phyloP scores from a whole-genome alignment of 352 stramenopile genomes.

The Phytophthora podocarpi region DNA sequence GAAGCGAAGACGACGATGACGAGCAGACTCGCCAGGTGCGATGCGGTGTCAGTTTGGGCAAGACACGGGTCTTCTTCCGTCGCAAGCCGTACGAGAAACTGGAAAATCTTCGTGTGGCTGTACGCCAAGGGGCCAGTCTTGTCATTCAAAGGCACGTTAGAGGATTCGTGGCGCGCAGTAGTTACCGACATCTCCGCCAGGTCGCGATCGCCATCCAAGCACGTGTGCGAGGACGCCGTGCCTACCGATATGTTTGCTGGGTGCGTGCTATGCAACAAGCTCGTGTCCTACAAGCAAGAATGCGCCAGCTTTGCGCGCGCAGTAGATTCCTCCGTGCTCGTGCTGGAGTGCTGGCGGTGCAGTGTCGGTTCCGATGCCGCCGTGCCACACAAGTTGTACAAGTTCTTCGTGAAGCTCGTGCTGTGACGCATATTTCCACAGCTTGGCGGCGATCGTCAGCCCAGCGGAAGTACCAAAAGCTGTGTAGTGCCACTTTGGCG shows the following conservation, averaged over 20 bases:
- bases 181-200: slow-evolving; percentile 39
- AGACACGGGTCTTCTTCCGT: slow-evolving; percentile 95
- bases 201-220: slow-evolving; percentile 56
- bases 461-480: slow-evolving; percentile 35
- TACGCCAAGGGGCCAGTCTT: slow-evolving; percentile 38
- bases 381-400: slow-evolving; percentile 42
- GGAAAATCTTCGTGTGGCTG: slow-evolving; percentile 64
- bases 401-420: slow-evolving; percentile 43
- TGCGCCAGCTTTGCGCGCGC: slow-evolving; percentile 46
- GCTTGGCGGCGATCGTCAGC: slow-evolving; percentile 43
- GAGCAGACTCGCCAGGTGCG: slow-evolving; percentile 29
- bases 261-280: slow-evolving; percentile 49
- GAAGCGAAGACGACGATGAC: slow-evolving; percentile 22
- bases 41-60: slow-evolving; percentile 79
- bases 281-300: slow-evolving; percentile 48
- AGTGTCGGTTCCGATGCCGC: slow-evolving; percentile 58
- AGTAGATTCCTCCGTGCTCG: slow-evolving; percentile 48
- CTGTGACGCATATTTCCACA: slow-evolving; percentile 45
- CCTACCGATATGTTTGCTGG: slow-evolving; percentile 40
- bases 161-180: slow-evolving; percentile 47
- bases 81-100: slow-evolving; percentile 94
- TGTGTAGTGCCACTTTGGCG: slow-evolving; percentile 41
- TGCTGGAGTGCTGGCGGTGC: slow-evolving; percentile 44
- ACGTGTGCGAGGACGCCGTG: slow-evolving; percentile 40
- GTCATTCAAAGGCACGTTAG: slow-evolving; percentile 61